Evolutionary conservation across 768 basidiomycete species (phyloP).

Genomic region (Mycena polygramma): DNA sequence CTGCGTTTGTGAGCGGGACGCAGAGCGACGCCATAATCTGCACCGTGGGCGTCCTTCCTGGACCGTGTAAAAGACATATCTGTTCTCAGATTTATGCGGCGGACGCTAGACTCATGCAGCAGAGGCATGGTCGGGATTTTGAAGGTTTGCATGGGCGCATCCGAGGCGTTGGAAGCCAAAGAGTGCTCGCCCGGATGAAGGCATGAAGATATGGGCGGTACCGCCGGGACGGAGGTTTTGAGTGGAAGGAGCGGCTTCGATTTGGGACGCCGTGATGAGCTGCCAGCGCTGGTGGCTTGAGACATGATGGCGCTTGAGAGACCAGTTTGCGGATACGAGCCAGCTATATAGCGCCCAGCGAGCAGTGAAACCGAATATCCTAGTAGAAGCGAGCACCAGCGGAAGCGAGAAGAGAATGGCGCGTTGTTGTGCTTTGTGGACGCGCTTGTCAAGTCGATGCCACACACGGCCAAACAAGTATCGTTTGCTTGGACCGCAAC

Average conservation of each 20-base stretch:
- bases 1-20: slow-evolving; percentile 11
- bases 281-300: slow-evolving; percentile 18
- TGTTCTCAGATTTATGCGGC: slow-evolving; percentile 25
- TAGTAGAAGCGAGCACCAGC: no score
- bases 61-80: not conserved
- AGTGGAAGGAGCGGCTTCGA: slow-evolving; percentile 31
- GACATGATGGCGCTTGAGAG: slow-evolving; percentile 26
- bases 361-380: no score
- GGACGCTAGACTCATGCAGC: slow-evolving; percentile 14
- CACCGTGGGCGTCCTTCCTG: slow-evolving; percentile 12
- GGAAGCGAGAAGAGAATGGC: not conserved
- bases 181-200: slow-evolving; percentile 11
- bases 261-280: slow-evolving; percentile 26
- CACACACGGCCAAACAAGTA: not conserved
- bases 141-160: slow-evolving; percentile 16
- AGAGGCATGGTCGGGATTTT: slow-evolving; percentile 24
- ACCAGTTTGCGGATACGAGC: no score
- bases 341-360: no score
- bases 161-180: slow-evolving; percentile 33
- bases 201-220: slow-evolving; percentile 10
- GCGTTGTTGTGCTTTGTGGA: slow-evolving; percentile 2
- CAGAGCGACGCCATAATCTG: not conserved
- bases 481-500: not conserved
- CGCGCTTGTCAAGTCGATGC: not conserved
- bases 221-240: no score